Base-by-base conservation (phyloP, 345 rosid species). In the Boechera stricta region DNA sequence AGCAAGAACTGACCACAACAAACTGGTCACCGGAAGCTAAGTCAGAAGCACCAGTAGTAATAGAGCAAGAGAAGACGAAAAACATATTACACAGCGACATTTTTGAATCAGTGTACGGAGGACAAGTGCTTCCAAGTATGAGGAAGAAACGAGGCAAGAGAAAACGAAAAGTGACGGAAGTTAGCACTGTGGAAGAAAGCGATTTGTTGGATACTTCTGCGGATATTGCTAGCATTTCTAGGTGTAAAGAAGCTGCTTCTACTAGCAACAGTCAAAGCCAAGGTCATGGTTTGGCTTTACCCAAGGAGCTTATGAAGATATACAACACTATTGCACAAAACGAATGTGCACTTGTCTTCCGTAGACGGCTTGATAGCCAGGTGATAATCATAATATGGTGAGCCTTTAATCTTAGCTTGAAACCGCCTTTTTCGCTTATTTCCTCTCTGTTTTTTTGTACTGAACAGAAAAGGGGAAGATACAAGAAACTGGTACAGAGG, bases 131-230 rank as follows among this genome's bases (percentile, higher is more conserved):
- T 51, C 70, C 58, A 16, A 57, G 77, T 72, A 48, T 90, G 73
- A 88, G 80, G 66, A 85, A 87, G 81, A 85, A 85, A 84, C 88
- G 98, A 73, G 97, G 98, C 33, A 88, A 89, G 82, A 84, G 98
- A 75, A 94, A 90, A 82, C 84, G 97, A 72, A 91, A 94, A 71
- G 81, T 72, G 38, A 85, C 81, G 49, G 91, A 88, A 82, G 88
- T 83, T 49, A 93, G 96, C 73, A 81, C 85, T 3, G 89, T 89
- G 36, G 97, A 91, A 51, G 94, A 91, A 71, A 94, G 89, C 52
- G 87, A 86, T 31, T 73, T 84, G 77, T 66, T 84, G 51, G 86
- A 85, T 42, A 77, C 87, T 21, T 72, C 80, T 12, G 29, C 7
- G 2, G 87, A 86, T 67, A 52, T 77, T 57, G 75, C 51, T 39